Evolutionary conservation across 768 basidiomycete genomes (phyloP).

Genomic region (Pulveroboletus sp.): DNA sequence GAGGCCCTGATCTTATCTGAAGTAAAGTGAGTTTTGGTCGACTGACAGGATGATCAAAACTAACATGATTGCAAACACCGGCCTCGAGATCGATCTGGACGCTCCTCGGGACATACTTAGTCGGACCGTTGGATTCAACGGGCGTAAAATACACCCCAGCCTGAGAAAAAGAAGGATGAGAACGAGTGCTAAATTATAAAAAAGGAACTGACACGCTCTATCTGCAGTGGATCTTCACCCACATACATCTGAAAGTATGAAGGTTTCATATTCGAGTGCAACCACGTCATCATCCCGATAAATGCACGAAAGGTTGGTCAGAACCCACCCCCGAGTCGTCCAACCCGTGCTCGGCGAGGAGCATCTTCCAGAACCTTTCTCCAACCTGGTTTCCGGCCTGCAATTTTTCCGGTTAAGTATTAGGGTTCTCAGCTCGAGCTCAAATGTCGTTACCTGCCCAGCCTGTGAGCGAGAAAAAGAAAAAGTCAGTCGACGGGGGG

Average conservation of each 20-base stretch:
- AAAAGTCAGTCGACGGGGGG: constrained; percentile 6
- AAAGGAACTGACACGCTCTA: constrained; percentile 56
- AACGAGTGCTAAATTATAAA: no score
- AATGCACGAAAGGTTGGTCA: constrained; percentile 6
- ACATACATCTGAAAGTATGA: constrained; percentile 49
- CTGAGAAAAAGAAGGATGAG: constrained; percentile 38
- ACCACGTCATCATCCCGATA: constrained; percentile 15
- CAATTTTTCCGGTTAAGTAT: constrained; percentile 19
- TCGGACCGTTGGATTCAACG: constrained; percentile 45
- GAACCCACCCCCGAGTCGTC: constrained; percentile 58
- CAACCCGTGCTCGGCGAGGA: constrained; percentile 83
- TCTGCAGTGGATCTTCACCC: constrained; percentile 70
- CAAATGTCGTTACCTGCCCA: constrained; percentile 53
- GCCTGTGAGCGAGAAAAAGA: constrained; percentile 38
- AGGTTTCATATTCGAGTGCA: constrained; percentile 7
- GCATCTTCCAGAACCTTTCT: constrained; percentile 85
- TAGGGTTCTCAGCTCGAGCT: constrained; percentile 5
- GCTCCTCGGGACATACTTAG: constrained; percentile 86
- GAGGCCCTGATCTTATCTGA: constrained; percentile 62
- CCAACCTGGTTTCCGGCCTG: constrained; percentile 78
- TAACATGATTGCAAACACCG: constrained; percentile 75
- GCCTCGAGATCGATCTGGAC: constrained; percentile 89
- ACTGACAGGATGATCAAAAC: constrained; percentile 22
- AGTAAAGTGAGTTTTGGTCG: constrained; percentile 2
- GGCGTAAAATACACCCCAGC: constrained; percentile 82